Base-by-base conservation (phyloP, 768 basidiomycete species). In the Russula dissimulans region DNA sequence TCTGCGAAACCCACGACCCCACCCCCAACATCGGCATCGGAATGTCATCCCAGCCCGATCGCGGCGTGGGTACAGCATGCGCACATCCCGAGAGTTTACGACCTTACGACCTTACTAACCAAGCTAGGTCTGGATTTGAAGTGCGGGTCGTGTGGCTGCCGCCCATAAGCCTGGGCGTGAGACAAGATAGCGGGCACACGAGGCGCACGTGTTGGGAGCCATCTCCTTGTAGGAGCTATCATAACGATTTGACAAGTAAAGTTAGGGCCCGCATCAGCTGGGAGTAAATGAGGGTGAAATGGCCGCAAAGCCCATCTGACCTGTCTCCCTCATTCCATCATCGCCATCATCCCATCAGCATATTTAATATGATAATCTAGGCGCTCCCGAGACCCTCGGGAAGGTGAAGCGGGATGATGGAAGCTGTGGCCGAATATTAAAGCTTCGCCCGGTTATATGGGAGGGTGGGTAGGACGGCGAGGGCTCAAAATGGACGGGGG, bases 371-470 rank as follows among this genome's bases (percentile, higher is more conserved):
- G 50, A 34, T 53, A 41, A 61, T 47, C 52, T 57, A 41, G 41
- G 17, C 49, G 55, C 36, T 8, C 18, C 60, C 60, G 55, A 52
- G 60, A 61, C 46, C 60, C 59, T 60, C 59, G 59, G 59, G 54
- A 46, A 36, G 43, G 12, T 5, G n/a, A 39, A 45, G 17, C 41
- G 17, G 54, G 31, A 11, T 15, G 15, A 44, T 39, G 42, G 10
- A 41, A 4, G 39, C 10, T 41, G 39, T 15, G 39, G 15, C 15
- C 12, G 1, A 12, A 14, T 14, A 10, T 41, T 14, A 12, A 3
- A 8, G 12, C 11, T 12, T 26, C 22, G 22, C 22, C 22, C 22
- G 22, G 22, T 26, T 26, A 26, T 26, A 26, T 26, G 22, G 22
- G 22, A 26, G 22, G 22, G 22, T 26, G 22, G 22, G 22, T 26